Percentiles rank a stretch among this genome's conserved stretches.
These are phyloP conservation scores for Trichosporon asahii DNA, from an alignment of 1,284 basidiomycete species.

Conservation along the genomic window DNA sequence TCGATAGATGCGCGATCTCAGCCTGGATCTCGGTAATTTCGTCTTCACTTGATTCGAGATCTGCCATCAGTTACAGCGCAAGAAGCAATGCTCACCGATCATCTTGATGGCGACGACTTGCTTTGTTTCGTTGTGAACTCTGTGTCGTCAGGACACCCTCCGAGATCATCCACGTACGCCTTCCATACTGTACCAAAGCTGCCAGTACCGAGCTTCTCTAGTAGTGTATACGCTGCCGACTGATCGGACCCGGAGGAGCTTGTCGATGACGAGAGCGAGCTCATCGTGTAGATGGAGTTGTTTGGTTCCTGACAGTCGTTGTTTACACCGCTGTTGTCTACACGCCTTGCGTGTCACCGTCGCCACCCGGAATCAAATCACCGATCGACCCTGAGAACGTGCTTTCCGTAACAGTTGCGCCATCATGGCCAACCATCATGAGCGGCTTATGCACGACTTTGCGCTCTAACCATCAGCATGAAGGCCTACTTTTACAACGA, in stretches of 20 bases:
- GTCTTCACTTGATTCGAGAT: constrained; percentile 70
- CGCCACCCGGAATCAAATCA: constrained; percentile 7
- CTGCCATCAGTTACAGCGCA: constrained; percentile 24
- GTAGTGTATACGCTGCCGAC: constrained; percentile 80
- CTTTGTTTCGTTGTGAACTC: constrained; percentile 84
- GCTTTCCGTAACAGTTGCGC: background rate
- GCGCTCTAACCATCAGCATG: constrained; percentile 53
- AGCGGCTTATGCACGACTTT: background rate
- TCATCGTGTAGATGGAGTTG: constrained; percentile 2
- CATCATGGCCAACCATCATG: background rate
- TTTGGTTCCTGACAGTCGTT: background rate
- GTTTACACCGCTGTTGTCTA: background rate
- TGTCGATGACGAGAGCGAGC: background rate
- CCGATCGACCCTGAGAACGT: constrained; percentile 6
- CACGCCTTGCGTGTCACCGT: background rate
- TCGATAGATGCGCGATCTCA: constrained; percentile 91
- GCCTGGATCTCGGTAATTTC: constrained; percentile 97
- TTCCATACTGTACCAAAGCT: constrained; percentile 97
- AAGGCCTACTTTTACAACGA: constrained; percentile 78
- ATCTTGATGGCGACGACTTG: constrained; percentile 97
- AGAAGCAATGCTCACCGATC: constrained; percentile 64
- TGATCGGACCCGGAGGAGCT: constrained; percentile 57
- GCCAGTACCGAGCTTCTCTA: constrained; percentile 95
- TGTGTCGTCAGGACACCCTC: constrained; percentile 17
- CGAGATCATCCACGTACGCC: constrained; percentile 55